Evolutionary conservation across 78 protist genomes (phyloP).

Genomic region (Corallochytrium limacisporum): DNA sequence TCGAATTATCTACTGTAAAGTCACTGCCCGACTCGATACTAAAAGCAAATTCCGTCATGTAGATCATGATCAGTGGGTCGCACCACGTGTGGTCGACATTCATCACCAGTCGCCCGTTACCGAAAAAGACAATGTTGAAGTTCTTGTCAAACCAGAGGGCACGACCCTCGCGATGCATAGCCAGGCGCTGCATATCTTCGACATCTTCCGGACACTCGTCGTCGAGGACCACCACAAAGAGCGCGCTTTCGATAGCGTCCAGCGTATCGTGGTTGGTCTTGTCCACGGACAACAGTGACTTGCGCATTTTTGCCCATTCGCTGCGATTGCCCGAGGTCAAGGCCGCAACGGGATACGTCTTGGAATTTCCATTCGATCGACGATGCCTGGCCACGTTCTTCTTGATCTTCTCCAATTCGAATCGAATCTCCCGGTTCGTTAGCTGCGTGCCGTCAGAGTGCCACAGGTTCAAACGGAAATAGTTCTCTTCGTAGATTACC

Average conservation of each 20-base stretch:
- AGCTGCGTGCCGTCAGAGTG: too few relatives aligned
- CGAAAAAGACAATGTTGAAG: conserved; percentile 1
- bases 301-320: conserved; percentile 14
- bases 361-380: too few relatives aligned
- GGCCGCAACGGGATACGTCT: conserved; percentile 12
- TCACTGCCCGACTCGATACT: too few relatives aligned
- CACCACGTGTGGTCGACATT: conserved; percentile 27
- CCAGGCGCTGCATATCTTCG: not conserved
- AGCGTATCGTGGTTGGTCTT: not conserved
- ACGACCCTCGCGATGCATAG: not conserved
- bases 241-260: conserved; percentile 5
- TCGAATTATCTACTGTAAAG: too few relatives aligned
- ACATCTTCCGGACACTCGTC: not conserved
- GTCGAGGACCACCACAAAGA: conserved; percentile 25
- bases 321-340: conserved; percentile 17
- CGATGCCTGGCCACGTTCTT: too few relatives aligned
- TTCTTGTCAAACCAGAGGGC: conserved; percentile 21
- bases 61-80: too few relatives aligned
- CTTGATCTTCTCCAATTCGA: too few relatives aligned
- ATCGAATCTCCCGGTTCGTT: too few relatives aligned
- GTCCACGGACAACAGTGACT: not conserved
- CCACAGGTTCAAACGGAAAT: too few relatives aligned
- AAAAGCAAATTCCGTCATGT: too few relatives aligned
- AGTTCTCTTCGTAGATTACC: too few relatives aligned
- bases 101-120: conserved; percentile 10